These are phyloP conservation scores for Pseudogymnoascus sp. DNA, from an alignment of 2,329 filamentous ascomycete species.

Conservation along the genomic window DNA sequence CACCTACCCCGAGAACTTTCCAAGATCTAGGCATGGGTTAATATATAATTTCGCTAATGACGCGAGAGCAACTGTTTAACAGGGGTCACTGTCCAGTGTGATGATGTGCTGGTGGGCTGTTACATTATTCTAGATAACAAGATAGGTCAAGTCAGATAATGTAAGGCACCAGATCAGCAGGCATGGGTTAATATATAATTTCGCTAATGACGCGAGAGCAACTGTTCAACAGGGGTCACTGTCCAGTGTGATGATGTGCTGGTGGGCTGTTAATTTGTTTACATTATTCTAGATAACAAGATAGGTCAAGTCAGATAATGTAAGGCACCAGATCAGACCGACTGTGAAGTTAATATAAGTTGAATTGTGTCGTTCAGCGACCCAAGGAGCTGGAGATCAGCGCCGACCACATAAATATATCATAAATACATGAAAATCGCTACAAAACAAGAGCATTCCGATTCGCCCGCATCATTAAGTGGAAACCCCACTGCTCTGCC, in stretches of 20 bases:
- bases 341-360: background rate
- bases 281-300: background rate
- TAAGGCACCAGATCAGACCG: background rate
- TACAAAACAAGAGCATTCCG: background rate
- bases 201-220: background rate
- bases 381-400: background rate
- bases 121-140: background rate
- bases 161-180: conserved; percentile 1
- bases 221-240: background rate
- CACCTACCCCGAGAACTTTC: background rate
- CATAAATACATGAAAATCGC: conserved; percentile 5
- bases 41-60: conserved; percentile 3
- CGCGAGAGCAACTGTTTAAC: background rate
- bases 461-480: background rate
- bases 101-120: background rate
- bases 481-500: background rate
- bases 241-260: background rate
- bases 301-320: background rate
- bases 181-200: conserved; percentile 3
- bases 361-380: background rate
- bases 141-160: background rate
- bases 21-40: background rate
- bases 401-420: background rate
- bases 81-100: background rate
- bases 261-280: background rate